A percentile compares a stretch with the other conserved stretches of the same genome.
Evolutionary conservation across 495 filamentous ascomycete genomes (phyloP).

Genomic region (Articulospora tetracladia): DNA sequence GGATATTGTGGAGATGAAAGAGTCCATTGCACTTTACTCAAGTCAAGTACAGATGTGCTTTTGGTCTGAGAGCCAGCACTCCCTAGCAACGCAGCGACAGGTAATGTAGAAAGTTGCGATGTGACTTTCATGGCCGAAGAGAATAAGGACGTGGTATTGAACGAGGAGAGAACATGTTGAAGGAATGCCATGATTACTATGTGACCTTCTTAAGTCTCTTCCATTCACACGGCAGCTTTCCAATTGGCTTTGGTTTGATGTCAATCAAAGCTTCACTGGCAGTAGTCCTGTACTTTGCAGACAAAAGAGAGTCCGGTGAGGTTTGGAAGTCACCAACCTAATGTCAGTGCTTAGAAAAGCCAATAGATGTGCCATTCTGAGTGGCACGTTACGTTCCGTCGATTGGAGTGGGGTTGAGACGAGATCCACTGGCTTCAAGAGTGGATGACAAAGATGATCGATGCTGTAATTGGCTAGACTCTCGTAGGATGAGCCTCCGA

Average conservation of each 20-base stretch:
- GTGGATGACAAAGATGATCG: not conserved
- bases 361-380: not conserved
- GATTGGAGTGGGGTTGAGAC: not conserved
- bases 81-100: not conserved
- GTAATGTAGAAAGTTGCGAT: not conserved
- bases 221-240: not conserved
- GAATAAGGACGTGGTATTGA: not conserved
- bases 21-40: constrained; percentile 52
- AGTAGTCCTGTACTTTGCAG: not conserved
- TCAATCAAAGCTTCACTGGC: not conserved
- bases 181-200: not conserved
- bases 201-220: not conserved
- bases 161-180: not conserved
- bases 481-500: not conserved
- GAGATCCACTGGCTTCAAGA: not conserved
- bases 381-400: not conserved
- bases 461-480: not conserved
- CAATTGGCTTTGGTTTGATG: not conserved
- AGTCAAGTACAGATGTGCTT: not conserved
- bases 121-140: not conserved
- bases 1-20: constrained; percentile 37
- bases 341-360: not conserved
- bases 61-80: not conserved
- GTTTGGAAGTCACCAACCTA: not conserved
- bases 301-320: not conserved